Evolutionary conservation across 257 asterid genomes (phyloP), one percentile per base, ranked within the genome.

Genomic region (Jaltomata sinuosa): DNA sequence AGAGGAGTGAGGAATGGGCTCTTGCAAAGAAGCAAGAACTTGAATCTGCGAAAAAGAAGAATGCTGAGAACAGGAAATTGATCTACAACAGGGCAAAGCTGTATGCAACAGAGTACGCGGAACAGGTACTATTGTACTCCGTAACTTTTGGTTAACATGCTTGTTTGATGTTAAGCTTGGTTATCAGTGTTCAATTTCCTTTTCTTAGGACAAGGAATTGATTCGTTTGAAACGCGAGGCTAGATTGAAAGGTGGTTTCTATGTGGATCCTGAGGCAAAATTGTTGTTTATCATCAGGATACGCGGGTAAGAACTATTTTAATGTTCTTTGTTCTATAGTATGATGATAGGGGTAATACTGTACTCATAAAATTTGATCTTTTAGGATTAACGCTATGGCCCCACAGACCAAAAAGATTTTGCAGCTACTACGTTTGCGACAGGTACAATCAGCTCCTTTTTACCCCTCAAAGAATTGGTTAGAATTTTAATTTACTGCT

Each of bases 171-270:
- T 49, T 1, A 19, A 19, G n/a, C 65, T 21, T 45, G 67, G 67
- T 47, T 38, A 15, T n/a, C 40, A 10, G 15, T 10, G 22, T 82
- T 53, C 5, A 18, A 29, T 47, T 67, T 32, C 50, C 45, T 25
- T 18, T 31, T 83, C n/a, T 29, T 32, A 91, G 94, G 92, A 85
- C 50, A 91, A 79, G 84, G 94, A 92, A 83, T 84, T 92, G 85
- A 84, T 90, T 49, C 54, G 65, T 16, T 81, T 92, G 90, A 92
- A 92, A 85, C 95, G 94, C 5, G 94, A 92, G 74, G 94, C 95
- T 1, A 83, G 95, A 55, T 86, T 92, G 91, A 90, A 92, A 82
- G 93, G 95, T 19, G 94, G 94, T 11, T 92, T 91, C 84, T 92
- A 90, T 82, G 95, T 90, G 42, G 87, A 87, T 40, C 92, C 93